Evolutionary conservation across 1,139 yeast species (phyloP), one percentile per base, ranked within the genome.

Genomic region (Nakaseomyces nivariensis): DNA sequence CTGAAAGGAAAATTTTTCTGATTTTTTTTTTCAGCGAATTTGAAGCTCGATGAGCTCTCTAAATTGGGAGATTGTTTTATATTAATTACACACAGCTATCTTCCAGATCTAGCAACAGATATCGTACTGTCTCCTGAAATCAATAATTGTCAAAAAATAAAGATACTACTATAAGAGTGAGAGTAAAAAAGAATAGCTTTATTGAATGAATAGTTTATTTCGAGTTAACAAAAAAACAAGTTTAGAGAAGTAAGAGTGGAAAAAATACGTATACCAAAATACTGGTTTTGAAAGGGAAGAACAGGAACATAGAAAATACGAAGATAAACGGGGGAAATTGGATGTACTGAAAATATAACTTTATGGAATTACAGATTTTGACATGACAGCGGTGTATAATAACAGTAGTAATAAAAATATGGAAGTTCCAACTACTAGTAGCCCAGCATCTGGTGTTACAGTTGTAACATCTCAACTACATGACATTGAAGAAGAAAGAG

Each of bases 401-500:
- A 33, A 7, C 4, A 33, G 36, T n/a, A 33, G 17, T 24, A 38
- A 38, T 5, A 38, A 38, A 8, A 29, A 13, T 11, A 10, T 4
- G 24, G 44, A 13, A 5, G 26, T 22, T 41, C n/a, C 44, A 3
- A 34, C 44, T 4, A 29, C 44, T 13, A 41, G 34, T 11, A 41
- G 44, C 13, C 44, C 44, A 9, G 34, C 44, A 11, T 41, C 44
- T 13, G 44, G 33, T 8, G 34, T 10, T 7, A 41, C 44, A 7
- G 44, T 29, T n/a, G 44, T 29, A 4, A 25, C 42, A 10, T 41
- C 44, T 5, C 44, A 41, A 8, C 44, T 41, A 2, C 44, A 41
- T 17, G 44, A 41, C 11, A 41, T 41, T 9, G 25, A 27, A 29
- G 44, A 41, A 22, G 44, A 41, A 17, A 41, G 34, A 41, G 44